Conservation (phyloP, 2,329 filamentous ascomycete genomes). For the Colletotrichum gigasporum region DNA sequence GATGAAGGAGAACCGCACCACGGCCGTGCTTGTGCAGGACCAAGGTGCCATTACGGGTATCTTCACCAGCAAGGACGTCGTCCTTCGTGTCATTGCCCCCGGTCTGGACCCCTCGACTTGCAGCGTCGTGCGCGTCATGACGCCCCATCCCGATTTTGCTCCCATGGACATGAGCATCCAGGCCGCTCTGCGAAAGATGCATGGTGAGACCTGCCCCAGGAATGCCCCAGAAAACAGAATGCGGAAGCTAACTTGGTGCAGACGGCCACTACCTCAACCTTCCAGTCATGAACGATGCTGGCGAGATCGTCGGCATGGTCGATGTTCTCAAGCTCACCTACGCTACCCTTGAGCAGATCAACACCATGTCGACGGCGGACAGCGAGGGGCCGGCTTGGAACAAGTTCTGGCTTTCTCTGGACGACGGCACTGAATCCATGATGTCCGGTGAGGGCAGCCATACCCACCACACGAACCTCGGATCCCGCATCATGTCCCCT, state of each 20-base stretch:
- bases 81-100: slow-evolving; percentile 95
- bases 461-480: slow-evolving; percentile 69
- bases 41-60: slow-evolving; percentile 98
- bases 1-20: slow-evolving; percentile 99
- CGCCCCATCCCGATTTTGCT: slow-evolving; percentile 97
- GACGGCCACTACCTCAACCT: slow-evolving; percentile 98
- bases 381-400: slow-evolving; percentile 98
- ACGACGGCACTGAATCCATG: slow-evolving; percentile 95
- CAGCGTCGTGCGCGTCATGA: slow-evolving; percentile 99
- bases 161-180: slow-evolving; percentile 99
- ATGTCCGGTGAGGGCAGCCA: slow-evolving; percentile 91
- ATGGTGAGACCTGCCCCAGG: slow-evolving; percentile 68
- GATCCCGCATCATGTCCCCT: slow-evolving; percentile 81
- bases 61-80: slow-evolving; percentile 99
- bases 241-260: slow-evolving; percentile 47
- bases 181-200: slow-evolving; percentile 97
- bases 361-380: slow-evolving; percentile 89
- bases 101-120: slow-evolving; percentile 93
- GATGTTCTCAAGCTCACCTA: slow-evolving; percentile 98
- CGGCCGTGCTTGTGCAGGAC: slow-evolving; percentile 94
- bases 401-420: slow-evolving; percentile 98
- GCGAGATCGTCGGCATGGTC: slow-evolving; percentile 99
- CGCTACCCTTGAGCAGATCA: slow-evolving; percentile 96
- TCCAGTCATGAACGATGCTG: slow-evolving; percentile 96
- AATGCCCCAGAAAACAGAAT: not conserved